Percentiles rank a stretch among this genome's conserved stretches.
phyloP scores from a whole-genome alignment of 108 stramenopile species.

The Heterococcus sp. region DNA sequence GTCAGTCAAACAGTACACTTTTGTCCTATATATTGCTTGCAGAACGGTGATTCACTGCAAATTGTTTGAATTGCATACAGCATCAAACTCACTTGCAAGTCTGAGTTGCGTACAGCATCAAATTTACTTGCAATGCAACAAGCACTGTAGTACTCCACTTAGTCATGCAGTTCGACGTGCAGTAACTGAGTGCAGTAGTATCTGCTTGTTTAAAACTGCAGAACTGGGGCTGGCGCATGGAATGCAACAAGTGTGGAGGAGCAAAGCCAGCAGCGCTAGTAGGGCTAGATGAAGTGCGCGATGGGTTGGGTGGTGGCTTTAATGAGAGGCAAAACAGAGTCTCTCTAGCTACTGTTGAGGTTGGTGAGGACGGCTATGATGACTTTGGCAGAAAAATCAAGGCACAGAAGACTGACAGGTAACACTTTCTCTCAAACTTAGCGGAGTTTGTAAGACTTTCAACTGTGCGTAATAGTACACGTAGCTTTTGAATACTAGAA shows the following conservation, averaged over 20 bases:
- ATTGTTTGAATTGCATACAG: too few species aligned
- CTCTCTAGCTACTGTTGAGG: constrained; percentile 46
- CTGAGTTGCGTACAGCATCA: too few species aligned
- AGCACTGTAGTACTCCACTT: too few species aligned
- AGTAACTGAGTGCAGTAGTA: constrained; percentile 46
- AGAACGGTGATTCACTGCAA: too few species aligned
- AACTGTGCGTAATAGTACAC: too few species aligned
- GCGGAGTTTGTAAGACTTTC: too few species aligned
- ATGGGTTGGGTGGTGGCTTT: constrained; percentile 47
- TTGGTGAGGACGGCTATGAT: constrained; percentile 53
- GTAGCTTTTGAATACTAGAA: too few species aligned
- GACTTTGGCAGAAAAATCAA: constrained; percentile 52
- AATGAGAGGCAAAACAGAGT: constrained; percentile 53
- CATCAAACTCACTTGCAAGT: too few species aligned
- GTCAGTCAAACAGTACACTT: too few species aligned
- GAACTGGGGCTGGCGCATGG: constrained; percentile 50
- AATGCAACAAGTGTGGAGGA: constrained; percentile 48
- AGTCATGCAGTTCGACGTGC: constrained; percentile 30
- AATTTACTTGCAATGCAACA: too few species aligned
- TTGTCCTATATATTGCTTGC: too few species aligned
- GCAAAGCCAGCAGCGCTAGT: constrained; percentile 37
- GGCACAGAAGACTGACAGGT: constrained; percentile 39
- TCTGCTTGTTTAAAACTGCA: constrained; percentile 52
- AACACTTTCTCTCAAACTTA: too few species aligned
- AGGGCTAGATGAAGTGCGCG: constrained; percentile 27